These are phyloP conservation scores for Terfezia claveryi DNA, from an alignment of 495 filamentous ascomycete genomes.

Conservation along the genomic window DNA sequence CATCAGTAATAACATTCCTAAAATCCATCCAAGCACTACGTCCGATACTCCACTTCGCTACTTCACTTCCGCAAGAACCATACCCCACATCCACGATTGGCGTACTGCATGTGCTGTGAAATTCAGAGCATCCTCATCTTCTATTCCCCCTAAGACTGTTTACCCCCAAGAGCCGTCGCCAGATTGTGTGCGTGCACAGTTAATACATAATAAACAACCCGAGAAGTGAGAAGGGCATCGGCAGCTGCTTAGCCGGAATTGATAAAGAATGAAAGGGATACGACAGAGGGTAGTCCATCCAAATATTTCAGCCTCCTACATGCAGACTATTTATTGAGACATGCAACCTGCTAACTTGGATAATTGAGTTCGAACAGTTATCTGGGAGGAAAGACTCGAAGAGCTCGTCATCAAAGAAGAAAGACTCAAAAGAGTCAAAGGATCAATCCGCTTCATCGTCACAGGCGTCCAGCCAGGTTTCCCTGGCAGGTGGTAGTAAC, in stretches of 20 bases:
- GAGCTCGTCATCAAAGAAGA: conserved; percentile 82
- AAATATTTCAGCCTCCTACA: conserved; percentile 9
- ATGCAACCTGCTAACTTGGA: conserved; percentile 15
- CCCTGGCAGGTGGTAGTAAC: conserved; percentile 56
- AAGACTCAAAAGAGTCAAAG: conserved; percentile 34
- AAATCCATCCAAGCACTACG: too few relatives aligned
- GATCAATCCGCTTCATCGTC: conserved; percentile 38
- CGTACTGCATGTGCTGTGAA: neutral
- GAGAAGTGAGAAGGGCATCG: neutral
- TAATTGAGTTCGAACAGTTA: conserved; percentile 39
- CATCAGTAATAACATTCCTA: too few relatives aligned
- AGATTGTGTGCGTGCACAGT: neutral
- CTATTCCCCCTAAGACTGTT: neutral
- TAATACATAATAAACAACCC: neutral
- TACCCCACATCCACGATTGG: neutral
- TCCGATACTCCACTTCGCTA: too few relatives aligned
- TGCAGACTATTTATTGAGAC: conserved; percentile 5
- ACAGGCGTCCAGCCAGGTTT: conserved; percentile 46
- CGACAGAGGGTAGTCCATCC: conserved; percentile 63
- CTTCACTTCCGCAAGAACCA: too few relatives aligned
- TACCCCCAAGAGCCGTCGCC: neutral
- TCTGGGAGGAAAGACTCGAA: conserved; percentile 82
- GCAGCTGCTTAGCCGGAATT: neutral
- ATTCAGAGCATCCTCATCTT: neutral
- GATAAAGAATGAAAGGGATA: conserved; percentile 77